Evolutionary conservation across 192 early-diverging fungal genomes (phyloP), one percentile per base, ranked within the genome.

Genomic region (Entophlyctis luteolus): DNA sequence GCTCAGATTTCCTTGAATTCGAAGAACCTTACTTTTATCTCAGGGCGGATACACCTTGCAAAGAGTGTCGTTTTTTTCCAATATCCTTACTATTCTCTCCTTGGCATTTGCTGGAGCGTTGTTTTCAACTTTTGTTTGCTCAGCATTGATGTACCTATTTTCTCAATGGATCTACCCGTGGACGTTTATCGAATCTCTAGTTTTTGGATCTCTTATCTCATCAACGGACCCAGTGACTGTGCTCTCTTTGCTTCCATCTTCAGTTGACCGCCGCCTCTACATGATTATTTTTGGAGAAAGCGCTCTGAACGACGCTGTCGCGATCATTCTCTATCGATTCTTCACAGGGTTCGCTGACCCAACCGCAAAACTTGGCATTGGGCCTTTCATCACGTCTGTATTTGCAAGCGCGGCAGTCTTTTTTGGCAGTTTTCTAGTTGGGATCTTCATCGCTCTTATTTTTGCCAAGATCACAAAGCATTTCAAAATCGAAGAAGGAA

Each of bases 211-310:
- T 5, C 65, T 86, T 27, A 86, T 86, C 48, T 80, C 77, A 16
- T 84, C 82, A 46, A 86, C 84, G 3, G 84, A 86, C 67, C 84
- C 84, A 20, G 82, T 86, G 20, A 82, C 84, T 18, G 82, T 86
- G 0, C 77, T 86, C 10, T 80, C 81, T 4, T 75, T 86, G n/a
- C 68, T 86, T 14, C 84, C 84, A 3, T 31, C 76, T 27, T 72
- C 75, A 36, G 78, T 84, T 29, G 84, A 86, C 70, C 47, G 70
- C 28, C 59, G 75, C 14, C 71, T 85, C 23, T 86, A 86, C 77
- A 86, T 86, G 76, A 47, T 86, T 45, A 86, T 86, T 46, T 86
- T 86, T 71, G 84, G 84, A n/a, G 84, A 86, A 72, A 77, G 74
- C 32, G 84, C 84, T 1, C 73, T 86, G 34, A 86, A 86, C 65